Evolutionary conservation across 2,329 filamentous ascomycete species (phyloP), one percentile per base, ranked within the genome.

Genomic region (Hypoxylon sp.): DNA sequence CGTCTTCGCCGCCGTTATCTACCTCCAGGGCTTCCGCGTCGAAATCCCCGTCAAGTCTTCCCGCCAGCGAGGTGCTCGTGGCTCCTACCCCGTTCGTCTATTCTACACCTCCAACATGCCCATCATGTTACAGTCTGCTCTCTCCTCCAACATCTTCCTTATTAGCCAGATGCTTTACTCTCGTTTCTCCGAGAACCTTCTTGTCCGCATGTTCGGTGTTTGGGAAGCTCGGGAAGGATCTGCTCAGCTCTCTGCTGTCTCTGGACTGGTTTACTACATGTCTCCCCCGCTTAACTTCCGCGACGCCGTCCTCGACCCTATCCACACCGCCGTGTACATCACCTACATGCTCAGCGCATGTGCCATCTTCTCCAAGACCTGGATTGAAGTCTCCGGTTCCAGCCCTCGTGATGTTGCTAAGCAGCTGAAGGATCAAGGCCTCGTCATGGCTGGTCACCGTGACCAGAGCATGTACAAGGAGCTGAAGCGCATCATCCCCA

Each of bases 21-120:
- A 98, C 86, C 94, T 97, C 72, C 94, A 97, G 86, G 95, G 96
- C 74, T 98, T 99, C 94, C 96, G 96, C 75, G 96, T 99, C 80
- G 96, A 99, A 86, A 99, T 99, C 80, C 97, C 97, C 71, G 96
- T 99, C 89, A 99, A 99, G 91, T 98, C 95, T 68, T 95, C 94
- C 77, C 95, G 96, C 85, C 96, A 99, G 89, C 95, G 96, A 88
- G 96, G 96, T 83, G 96, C 97, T 81, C 95, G 96, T 78, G 97
- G 95, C 79, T 97, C 95, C 44, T 99, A 98, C 89, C 96, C 96
- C 78, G 90, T 99, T 82, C 95, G 97, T 79, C 93, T 99, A 68
- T 99, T 99, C 90, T 99, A 99, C 87, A 99, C 96, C 81, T 98
- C 95, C 82, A 99, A 99, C 92, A 99, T 99, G 97, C 96, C 96